Conservation (phyloP, 2,329 filamentous ascomycete genomes). For the Neopestalotiopsis rosae region DNA sequence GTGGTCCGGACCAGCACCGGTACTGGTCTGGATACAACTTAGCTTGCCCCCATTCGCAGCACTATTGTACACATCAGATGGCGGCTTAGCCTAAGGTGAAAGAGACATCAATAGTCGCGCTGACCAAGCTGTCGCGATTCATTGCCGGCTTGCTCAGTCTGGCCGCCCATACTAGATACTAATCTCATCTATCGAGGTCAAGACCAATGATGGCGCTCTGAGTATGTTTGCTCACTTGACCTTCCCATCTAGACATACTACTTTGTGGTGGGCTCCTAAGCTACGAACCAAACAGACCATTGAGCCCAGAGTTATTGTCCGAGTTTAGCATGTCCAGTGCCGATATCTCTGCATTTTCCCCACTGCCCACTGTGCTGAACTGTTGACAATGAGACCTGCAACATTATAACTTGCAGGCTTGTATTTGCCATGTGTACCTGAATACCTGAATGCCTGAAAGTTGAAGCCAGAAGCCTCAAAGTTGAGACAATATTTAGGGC, state of each 20-base stretch:
- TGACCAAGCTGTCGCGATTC: neutral
- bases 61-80: slow-evolving; percentile 2
- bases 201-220: neutral
- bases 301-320: too few relatives aligned
- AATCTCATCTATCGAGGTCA: neutral
- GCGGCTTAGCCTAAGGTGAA: neutral
- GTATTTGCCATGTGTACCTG: neutral
- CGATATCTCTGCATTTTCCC: neutral
- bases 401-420: neutral
- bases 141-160: neutral
- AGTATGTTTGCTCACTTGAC: neutral
- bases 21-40: neutral
- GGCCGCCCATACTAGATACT: neutral
- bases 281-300: too few relatives aligned
- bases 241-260: neutral
- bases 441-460: neutral
- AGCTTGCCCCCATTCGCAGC: neutral
- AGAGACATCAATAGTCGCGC: neutral
- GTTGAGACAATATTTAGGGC: slow-evolving; percentile 1
- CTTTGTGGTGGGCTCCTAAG: too few relatives aligned
- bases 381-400: neutral
- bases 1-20: neutral
- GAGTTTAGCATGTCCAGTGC: neutral
- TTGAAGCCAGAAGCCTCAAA: neutral
- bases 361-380: neutral